Evolutionary conservation across 257 asterid species (phyloP), one percentile per base, ranked within the genome.

Genomic region (Fraxinus excelsior): DNA sequence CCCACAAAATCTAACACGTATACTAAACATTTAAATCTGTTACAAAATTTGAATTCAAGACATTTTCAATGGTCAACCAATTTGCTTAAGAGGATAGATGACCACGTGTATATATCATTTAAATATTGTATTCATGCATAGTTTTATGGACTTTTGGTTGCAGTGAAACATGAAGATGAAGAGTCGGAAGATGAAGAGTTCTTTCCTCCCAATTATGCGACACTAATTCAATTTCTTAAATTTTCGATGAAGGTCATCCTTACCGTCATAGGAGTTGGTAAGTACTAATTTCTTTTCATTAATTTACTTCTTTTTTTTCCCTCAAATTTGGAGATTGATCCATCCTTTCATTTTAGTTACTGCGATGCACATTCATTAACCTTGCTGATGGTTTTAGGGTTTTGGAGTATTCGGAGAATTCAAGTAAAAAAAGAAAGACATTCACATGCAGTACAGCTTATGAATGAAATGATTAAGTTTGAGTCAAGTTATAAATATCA

Each of bases 401-500:
- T 83, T 65, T 0, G 38, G 66, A 80, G 80, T 79, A 83, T 81
- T 7, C 78, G 70, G 53, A 86, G 78, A 74, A 53, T 88, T 14
- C 25, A 62, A 70, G 80, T 71, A 44, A 82, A 72, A 78, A 88
- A 85, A 79, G 42, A 60, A 49, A 66, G 58, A 35, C 68, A 83
- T 73, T 6, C 14, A 7, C 73, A 84, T 74, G 86, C 91, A 18
- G 9, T n/a, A 31, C 77, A 73, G 31, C 71, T 84, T 34, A 81
- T 88, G 89, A 37, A 70, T 19, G 31, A 46, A 80, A 4, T 88
- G 80, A 46, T 86, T 35, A 21, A 78, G 37, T 35, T 1, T 7
- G 86, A 76, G 78, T 19, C 83, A 0, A 38, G 40, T 19, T 84
- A 84, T 82, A 77, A 75, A 71, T 85, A 85, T 32, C 56, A 29